Base-by-base conservation (phyloP, 1,139 yeast species). In the Yamadazyma sp. region DNA sequence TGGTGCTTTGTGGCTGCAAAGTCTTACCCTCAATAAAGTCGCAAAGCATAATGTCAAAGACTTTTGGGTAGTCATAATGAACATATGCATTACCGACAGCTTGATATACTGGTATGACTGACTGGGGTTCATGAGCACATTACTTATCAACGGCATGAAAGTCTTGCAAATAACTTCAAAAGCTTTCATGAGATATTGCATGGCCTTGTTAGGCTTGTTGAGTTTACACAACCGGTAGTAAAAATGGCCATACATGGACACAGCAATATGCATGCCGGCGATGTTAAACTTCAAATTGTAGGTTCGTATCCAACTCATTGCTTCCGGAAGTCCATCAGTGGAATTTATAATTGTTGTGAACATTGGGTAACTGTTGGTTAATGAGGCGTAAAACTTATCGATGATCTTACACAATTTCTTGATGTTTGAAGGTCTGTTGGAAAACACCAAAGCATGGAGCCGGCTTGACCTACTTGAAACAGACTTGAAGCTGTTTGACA, bases 151-250 rank as follows among this genome's bases (percentile, higher is more conserved):
- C n/a, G n/a, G n/a, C 25, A 4, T 23, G 39, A 14, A 2, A 9
- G 12, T 14, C 18, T 8, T n/a, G 12, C 23, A 35, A 13, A 36
- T 22, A 3, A 38, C 13, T 5, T 33, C 35, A 23, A 39, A 39
- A 3, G 22, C 22, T 29, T 24, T 36, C 10, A 23, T 28, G 16
- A 45, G 33, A 21, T 32, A 39, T 12, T 17, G 28, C 22, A 43
- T 33, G 1, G 37, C 48, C 24, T 38, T 39, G 1, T n/a, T 16
- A 2, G 43, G 42, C 14, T 41, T 35, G 1, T 31, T 36, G 4
- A 33, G 28, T 9, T 26, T 16, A 5, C 37, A 11, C 12, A 34
- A 35, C 32, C 34, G 35, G 12, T 31, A 34, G 30, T 37, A 44
- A 15, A 37, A 35, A 2, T 34, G 35, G 9, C 14, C 30, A 13